Evolutionary conservation across 768 basidiomycete genomes (phyloP), one percentile per base, ranked within the genome.

Genomic region (Asterophora lycoperdoides): DNA sequence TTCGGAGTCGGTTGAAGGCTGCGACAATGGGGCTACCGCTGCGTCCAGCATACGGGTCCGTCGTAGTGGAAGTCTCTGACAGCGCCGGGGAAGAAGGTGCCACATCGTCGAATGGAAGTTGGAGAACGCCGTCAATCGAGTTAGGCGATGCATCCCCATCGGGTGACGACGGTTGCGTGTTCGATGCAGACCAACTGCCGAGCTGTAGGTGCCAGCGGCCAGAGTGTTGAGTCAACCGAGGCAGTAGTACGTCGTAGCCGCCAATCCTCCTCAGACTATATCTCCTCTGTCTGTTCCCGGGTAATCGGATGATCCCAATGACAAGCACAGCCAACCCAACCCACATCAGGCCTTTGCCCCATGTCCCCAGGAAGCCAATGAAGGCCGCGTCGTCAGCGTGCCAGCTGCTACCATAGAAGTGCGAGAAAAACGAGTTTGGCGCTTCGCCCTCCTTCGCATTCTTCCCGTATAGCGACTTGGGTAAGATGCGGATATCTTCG

Each of bases 301-400:
- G 81, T 52, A 79, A 67, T 56, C 83, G 78, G 40, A 84, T 64
- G 38, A 84, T 64, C 17, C 91, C 91, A 38, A 82, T 63, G 33
- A 95, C 66, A 26, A 95, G 75, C 53, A 95, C 66, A 18, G 79
- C 64, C 49, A 89, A 64, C 1, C 90, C 92, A 17, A 93, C 52
- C 83, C 87, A 91, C 88, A 97, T 89, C 54, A 96, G 66, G 34
- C 63, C 72, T 63, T 90, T 93, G 49, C 95, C 95, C 84, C 91
- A 94, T 18, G 78, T 76, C 34, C 81, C 89, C 45, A 98, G 76
- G 74, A 97, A 97, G 37, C 83, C 81, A 61, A 98, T 93, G 71
- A 98, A 96, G n/a, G 86, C 91, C 23, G 95, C 96, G 65, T 99
- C 95, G 60, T 95, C 93, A 4, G 93, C 85, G 61, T 99, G 95